Evolutionary conservation across 176 grass and related monocot species (phyloP).

Genomic region (Oryza rufipogon): DNA sequence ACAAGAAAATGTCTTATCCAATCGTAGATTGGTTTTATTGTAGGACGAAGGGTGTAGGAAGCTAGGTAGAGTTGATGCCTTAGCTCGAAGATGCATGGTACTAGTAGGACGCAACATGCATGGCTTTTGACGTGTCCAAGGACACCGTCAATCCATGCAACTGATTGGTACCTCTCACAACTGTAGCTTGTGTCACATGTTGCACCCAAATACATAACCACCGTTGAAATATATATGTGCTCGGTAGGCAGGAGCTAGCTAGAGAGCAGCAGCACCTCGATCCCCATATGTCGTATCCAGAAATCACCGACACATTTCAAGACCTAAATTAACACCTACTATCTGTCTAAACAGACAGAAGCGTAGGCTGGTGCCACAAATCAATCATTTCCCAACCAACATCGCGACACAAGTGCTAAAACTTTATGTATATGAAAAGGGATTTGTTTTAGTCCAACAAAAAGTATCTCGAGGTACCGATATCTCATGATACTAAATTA

Average conservation of each 20-base stretch:
- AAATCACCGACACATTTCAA: not conserved
- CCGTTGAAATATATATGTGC: not conserved
- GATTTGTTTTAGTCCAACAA: too few species aligned
- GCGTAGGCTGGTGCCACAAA: not conserved
- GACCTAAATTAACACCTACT: not conserved
- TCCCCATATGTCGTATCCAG: not conserved
- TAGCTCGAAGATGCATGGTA: too few species aligned
- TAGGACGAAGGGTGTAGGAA: too few species aligned
- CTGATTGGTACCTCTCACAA: not conserved
- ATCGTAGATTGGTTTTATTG: too few species aligned
- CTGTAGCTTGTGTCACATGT: not conserved
- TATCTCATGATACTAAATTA: too few species aligned
- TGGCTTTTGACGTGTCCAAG: not conserved
- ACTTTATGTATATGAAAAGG: not conserved
- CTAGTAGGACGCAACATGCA: not conserved
- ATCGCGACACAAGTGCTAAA: not conserved
- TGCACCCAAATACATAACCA: not conserved
- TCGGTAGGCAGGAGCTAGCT: too few species aligned
- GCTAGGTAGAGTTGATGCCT: too few species aligned
- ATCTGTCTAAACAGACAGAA: not conserved
- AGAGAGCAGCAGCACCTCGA: too few species aligned
- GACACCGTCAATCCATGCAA: not conserved
- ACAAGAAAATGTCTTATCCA: too few species aligned
- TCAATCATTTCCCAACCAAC: not conserved
- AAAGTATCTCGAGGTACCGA: too few species aligned